Percentiles rank a stretch among this genome's conserved stretches.
These are phyloP conservation scores for Saccharum hybrid DNA, from an alignment of 202 grass and related monocot genomes.

Conservation along the genomic window DNA sequence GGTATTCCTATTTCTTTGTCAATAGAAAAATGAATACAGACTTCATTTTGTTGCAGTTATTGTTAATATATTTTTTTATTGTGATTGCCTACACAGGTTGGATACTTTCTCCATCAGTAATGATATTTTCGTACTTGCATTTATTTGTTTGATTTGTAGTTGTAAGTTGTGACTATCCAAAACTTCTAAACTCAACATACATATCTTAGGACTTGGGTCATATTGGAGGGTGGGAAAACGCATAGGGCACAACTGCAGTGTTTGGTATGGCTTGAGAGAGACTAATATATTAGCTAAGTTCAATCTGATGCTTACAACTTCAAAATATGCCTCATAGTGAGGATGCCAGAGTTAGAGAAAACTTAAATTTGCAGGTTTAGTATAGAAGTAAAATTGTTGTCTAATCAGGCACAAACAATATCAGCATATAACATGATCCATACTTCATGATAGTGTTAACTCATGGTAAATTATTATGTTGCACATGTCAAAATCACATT, in stretches of 20 bases:
- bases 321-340: background rate
- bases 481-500: background rate
- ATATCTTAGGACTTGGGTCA: background rate
- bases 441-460: background rate
- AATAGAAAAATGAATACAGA: background rate
- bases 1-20: slow-evolving; percentile 49
- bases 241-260: background rate
- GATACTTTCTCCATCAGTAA: background rate
- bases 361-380: background rate
- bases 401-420: background rate
- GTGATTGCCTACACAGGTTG: background rate
- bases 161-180: background rate
- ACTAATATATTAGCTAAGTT: background rate
- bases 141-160: background rate
- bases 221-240: background rate
- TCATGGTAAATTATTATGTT: background rate
- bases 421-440: background rate
- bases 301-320: background rate
- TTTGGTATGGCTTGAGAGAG: background rate
- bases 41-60: background rate
- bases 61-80: slow-evolving; percentile 21
- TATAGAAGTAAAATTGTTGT: background rate
- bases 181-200: background rate
- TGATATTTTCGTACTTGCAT: background rate
- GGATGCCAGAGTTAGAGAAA: background rate